Percentiles rank a stretch among this genome's conserved stretches.
These are phyloP conservation scores for Globisporangium mamillatum DNA, from an alignment of 352 stramenopile genomes.

Conservation along the genomic window DNA sequence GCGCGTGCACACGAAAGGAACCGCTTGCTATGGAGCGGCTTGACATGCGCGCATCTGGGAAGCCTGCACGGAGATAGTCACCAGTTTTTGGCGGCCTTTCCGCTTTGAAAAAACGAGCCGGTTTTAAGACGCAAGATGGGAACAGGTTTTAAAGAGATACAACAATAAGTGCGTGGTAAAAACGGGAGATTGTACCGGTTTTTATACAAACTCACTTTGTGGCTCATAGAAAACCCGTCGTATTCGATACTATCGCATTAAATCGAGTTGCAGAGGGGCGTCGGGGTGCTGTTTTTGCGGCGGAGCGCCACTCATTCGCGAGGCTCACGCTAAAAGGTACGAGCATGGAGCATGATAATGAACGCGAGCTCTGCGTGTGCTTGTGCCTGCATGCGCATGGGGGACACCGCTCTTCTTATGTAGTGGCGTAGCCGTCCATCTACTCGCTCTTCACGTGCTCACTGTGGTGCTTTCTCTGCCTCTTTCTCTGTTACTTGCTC, in stretches of 20 bases:
- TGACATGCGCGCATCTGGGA: not conserved
- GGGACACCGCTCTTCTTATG: not conserved
- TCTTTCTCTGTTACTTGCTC: not conserved
- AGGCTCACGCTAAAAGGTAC: slow-evolving; percentile 8
- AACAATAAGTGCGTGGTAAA: not conserved
- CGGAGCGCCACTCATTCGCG: slow-evolving; percentile 13
- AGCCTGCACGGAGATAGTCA: not conserved
- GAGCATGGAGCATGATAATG: not conserved
- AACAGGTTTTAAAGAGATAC: no score
- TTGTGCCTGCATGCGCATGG: not conserved
- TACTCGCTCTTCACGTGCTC: not conserved
- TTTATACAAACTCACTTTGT: not conserved
- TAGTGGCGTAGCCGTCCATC: not conserved
- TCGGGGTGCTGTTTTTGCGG: slow-evolving; percentile 8
- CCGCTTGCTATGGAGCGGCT: not conserved
- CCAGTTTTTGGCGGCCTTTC: not conserved
- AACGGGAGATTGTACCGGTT: not conserved
- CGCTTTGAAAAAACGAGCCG: not conserved
- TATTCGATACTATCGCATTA: not conserved
- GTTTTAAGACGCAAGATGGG: not conserved
- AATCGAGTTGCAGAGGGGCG: slow-evolving; percentile 3
- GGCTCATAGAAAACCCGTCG: not conserved
- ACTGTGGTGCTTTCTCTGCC: not conserved
- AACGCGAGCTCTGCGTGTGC: not conserved
- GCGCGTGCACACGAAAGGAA: not conserved